Conservation (phyloP, 164 flowering plant species). For the Taxillus chinensis region DNA sequence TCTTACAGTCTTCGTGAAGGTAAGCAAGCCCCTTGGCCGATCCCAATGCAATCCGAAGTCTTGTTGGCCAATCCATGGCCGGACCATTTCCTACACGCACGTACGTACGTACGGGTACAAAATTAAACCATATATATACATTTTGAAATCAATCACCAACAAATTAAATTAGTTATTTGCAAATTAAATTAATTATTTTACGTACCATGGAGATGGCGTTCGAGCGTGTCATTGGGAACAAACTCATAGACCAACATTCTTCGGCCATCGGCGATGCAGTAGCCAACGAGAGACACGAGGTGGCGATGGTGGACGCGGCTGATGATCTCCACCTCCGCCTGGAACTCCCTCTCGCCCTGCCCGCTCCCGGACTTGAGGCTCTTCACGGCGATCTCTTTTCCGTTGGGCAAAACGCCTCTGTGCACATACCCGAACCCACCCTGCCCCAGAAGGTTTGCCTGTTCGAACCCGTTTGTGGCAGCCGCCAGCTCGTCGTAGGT, state of each 20-base stretch:
- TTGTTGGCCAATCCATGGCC: conserved; percentile 53
- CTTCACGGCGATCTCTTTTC: conserved; percentile 66
- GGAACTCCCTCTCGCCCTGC: conserved; percentile 80
- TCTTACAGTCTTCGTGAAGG: conserved; percentile 76
- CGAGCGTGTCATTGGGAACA: conserved; percentile 60
- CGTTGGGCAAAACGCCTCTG: conserved; percentile 62
- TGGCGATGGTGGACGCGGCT: conserved; percentile 81
- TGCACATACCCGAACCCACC: conserved; percentile 86
- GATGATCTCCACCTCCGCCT: conserved; percentile 79
- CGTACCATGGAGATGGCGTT: conserved; percentile 71
- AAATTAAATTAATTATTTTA: too few species aligned
- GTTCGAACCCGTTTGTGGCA: conserved; percentile 51
- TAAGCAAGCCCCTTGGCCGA: conserved; percentile 82
- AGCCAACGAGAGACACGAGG: conserved; percentile 76
- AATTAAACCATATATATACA: neutral
- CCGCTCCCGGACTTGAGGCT: conserved; percentile 69
- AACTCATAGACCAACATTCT: conserved; percentile 74
- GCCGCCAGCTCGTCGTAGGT: conserved; percentile 53
- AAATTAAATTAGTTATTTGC: neutral
- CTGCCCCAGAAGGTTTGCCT: conserved; percentile 55
- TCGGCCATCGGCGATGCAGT: conserved; percentile 51
- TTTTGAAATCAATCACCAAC: neutral
- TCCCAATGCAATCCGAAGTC: conserved; percentile 59
- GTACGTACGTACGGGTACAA: neutral
- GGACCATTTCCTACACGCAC: conserved; percentile 41